Evolutionary conservation across 495 filamentous ascomycete genomes (phyloP).

Genomic region (Lasiosphaeriaceae sp.): DNA sequence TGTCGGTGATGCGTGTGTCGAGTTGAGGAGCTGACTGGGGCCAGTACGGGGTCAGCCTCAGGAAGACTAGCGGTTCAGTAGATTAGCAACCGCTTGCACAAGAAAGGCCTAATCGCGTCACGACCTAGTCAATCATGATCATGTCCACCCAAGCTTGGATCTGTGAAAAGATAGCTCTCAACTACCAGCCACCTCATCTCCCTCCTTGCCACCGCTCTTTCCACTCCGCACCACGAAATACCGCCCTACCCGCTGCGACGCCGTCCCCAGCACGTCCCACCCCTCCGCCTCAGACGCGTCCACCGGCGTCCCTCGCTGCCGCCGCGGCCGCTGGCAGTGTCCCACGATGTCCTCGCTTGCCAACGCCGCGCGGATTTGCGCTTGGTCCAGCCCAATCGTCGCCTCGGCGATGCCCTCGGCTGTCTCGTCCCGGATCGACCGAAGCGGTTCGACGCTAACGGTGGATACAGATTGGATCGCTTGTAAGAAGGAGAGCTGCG

Average conservation of each 20-base stretch:
- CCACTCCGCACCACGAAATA: conserved; percentile 79
- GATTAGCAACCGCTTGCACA: too few species aligned
- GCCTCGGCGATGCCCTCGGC: conserved; percentile 36
- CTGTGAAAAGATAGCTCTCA: neutral
- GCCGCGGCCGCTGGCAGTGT: conserved; percentile 42
- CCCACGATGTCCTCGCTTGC: conserved; percentile 40
- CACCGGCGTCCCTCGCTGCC: conserved; percentile 19
- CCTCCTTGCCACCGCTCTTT: conserved; percentile 6
- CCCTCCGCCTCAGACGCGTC: conserved; percentile 41
- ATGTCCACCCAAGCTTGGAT: too few species aligned
- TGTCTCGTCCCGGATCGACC: conserved; percentile 80
- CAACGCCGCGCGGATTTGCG: conserved; percentile 33
- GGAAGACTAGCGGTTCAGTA: too few species aligned
- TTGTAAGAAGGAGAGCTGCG: conserved; percentile 85
- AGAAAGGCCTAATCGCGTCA: too few species aligned
- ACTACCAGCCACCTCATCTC: neutral
- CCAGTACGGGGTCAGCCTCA: too few species aligned
- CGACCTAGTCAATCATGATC: too few species aligned
- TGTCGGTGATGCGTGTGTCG: too few species aligned
- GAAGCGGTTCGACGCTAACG: conserved; percentile 62
- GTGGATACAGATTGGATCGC: conserved; percentile 81
- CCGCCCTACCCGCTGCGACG: conserved; percentile 61
- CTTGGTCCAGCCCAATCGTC: conserved; percentile 34
- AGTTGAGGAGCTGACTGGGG: too few species aligned
- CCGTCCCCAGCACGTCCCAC: conserved; percentile 67